phyloP scores from a whole-genome alignment of 2,329 filamentous ascomycete species.

The Cercospora sojina region DNA sequence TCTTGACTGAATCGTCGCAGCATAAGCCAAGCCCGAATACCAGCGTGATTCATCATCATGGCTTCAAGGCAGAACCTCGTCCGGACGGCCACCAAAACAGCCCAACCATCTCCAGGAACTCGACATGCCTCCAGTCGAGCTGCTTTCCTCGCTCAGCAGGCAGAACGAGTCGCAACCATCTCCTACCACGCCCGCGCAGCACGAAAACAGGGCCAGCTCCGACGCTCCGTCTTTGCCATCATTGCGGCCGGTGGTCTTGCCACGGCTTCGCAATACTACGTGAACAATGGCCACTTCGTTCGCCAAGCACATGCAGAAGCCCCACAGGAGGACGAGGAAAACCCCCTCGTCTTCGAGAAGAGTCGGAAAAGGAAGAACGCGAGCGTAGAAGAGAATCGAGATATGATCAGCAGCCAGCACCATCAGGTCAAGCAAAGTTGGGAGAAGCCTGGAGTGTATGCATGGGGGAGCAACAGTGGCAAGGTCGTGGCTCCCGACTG shows the following conservation, averaged over 20 bases:
- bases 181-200: constrained; percentile 41
- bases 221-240: constrained; percentile 46
- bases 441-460: constrained; percentile 83
- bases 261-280: constrained; percentile 47
- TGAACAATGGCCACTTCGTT: constrained; percentile 41
- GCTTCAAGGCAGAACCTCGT: constrained; percentile 25
- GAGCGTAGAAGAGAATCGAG: constrained; percentile 70
- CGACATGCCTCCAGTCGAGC: constrained; percentile 28
- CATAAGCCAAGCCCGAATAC: neutral
- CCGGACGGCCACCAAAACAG: constrained; percentile 24
- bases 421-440: constrained; percentile 80
- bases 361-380: constrained; percentile 53
- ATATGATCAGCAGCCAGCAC: constrained; percentile 80
- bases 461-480: constrained; percentile 86
- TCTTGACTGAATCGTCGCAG: constrained; percentile 18
- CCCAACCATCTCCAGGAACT: constrained; percentile 15
- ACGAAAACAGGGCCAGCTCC: constrained; percentile 48
- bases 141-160: constrained; percentile 29
- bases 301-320: constrained; percentile 51
- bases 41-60: constrained; percentile 9
- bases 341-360: constrained; percentile 68
- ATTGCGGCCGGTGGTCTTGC: constrained; percentile 46
- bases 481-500: constrained; percentile 83
- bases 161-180: constrained; percentile 27
- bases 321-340: constrained; percentile 41